A percentile compares a stretch with the other conserved stretches of the same genome.
Evolutionary conservation across 768 basidiomycete genomes (phyloP).

Genomic region (Boletus rubroflammeus): DNA sequence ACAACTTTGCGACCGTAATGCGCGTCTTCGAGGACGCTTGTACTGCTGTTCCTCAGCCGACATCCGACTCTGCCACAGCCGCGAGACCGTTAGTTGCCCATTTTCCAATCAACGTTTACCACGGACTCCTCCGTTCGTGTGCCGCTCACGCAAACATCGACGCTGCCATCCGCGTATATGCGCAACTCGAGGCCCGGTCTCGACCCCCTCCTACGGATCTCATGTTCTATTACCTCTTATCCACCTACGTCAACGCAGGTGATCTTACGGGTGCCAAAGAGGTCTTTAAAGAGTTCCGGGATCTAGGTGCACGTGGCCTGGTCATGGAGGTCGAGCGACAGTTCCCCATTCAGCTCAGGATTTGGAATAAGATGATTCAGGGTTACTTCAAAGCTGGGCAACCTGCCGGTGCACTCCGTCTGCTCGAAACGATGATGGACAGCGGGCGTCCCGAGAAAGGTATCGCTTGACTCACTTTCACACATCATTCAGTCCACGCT

Average conservation of each 20-base stretch:
- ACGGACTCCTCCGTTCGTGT: conserved; percentile 57
- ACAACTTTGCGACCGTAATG: conserved; percentile 69
- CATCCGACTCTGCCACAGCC: conserved; percentile 9
- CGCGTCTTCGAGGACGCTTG: conserved; percentile 65
- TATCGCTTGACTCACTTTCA: not conserved
- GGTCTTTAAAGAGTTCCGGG: conserved; percentile 59
- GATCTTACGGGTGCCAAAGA: conserved; percentile 51
- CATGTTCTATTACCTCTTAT: conserved; percentile 55
- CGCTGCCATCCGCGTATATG: conserved; percentile 61
- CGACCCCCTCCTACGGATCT: conserved; percentile 30
- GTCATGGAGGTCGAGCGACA: conserved; percentile 17
- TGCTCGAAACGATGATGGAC: conserved; percentile 72
- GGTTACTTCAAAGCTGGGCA: conserved; percentile 64
- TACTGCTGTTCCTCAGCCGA: conserved; percentile 24
- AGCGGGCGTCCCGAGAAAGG: conserved; percentile 26
- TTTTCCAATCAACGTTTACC: conserved; percentile 43
- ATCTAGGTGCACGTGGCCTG: conserved; percentile 37
- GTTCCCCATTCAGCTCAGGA: conserved; percentile 39
- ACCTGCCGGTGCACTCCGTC: conserved; percentile 57
- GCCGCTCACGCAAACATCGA: conserved; percentile 54
- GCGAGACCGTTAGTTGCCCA: conserved; percentile 6
- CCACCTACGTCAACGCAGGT: conserved; percentile 50
- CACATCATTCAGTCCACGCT: not conserved
- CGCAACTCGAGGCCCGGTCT: conserved; percentile 48
- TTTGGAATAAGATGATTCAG: conserved; percentile 77